Evolutionary conservation across 148 eudicot species (phyloP), one percentile per base, ranked within the genome.

Genomic region (Rhododendron ferrugineum): DNA sequence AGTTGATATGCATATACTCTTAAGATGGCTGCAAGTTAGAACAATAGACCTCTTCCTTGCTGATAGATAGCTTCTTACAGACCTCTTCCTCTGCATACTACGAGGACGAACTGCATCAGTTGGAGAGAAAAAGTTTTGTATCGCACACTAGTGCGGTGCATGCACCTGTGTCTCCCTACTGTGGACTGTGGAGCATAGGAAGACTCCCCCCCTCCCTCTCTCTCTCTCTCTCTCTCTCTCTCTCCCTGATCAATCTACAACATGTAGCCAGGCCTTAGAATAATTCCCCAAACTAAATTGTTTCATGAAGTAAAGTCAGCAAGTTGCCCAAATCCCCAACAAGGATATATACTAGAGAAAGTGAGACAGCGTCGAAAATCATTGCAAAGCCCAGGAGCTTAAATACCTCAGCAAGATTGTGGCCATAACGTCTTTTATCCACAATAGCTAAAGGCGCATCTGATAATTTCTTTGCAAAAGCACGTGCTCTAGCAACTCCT

Each of bases 361-460:
- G 79, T 42, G 44, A 76, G 26, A 42, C 28, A 47, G 40, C 5
- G n/a, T 22, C 37, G 34, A 50, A 78, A 49, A 46, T 79, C 76
- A 79, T 11, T 7, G 16, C 42, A 49, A 73, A 18, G 42, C 20
- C 68, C 11, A 58, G 44, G n/a, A 84, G 22, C 40, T 22, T 11
- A 60, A 75, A 84, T 85, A 96, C 98, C 98, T 96, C 98, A 10
- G 98, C 95, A 84, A 94, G 92, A 90, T 96, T 96, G 89, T 96
- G 98, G 20, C 94, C 98, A 49, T 93, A 94, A n/a, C 98, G 98
- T 90, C 98, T 92, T 91, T 96, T 96, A 87, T 96, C 98, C 77
- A 96, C 98, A 85, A 96, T 96, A 56, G 98, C 98, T 87, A 96
- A 89, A 88, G 98, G 98, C 47, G 98, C 98, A 92, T 96, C 98